A percentile compares a stretch with the other conserved stretches of the same genome.
Evolutionary conservation across 192 early-diverging fungal genomes (phyloP).

Genomic region (Podila epicladia): DNA sequence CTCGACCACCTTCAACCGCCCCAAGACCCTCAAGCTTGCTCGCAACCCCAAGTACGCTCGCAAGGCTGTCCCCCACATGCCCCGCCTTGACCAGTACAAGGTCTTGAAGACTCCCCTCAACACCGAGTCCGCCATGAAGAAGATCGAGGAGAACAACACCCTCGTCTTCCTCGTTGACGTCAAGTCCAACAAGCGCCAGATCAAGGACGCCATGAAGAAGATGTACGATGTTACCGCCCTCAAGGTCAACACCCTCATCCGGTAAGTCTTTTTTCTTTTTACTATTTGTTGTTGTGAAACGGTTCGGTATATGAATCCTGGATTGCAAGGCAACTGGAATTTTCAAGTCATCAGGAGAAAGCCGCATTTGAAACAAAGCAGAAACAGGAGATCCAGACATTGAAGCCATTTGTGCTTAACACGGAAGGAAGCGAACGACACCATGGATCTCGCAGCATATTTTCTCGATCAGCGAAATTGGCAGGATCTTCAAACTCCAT

Average conservation of each 20-base stretch:
- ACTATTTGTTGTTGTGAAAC: neutral
- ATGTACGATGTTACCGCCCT: constrained; percentile 96
- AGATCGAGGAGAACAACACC: constrained; percentile 99
- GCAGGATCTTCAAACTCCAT: neutral
- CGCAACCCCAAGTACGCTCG: constrained; percentile 94
- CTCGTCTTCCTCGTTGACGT: constrained; percentile 98
- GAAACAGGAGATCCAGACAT: too few species aligned
- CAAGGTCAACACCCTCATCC: constrained; percentile 98
- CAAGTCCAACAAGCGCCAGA: constrained; percentile 98
- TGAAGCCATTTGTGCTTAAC: too few species aligned
- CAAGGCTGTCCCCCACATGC: constrained; percentile 82
- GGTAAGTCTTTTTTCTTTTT: constrained; percentile 50
- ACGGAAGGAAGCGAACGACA: too few species aligned
- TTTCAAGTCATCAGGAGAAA: too few species aligned
- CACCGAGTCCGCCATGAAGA: constrained; percentile 99
- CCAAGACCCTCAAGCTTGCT: constrained; percentile 92
- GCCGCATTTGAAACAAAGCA: too few species aligned
- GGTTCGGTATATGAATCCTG: neutral
- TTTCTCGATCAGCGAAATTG: too few species aligned
- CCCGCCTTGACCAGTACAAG: constrained; percentile 90
- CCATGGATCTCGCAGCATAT: too few species aligned
- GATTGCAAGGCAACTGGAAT: too few species aligned
- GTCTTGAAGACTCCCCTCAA: constrained; percentile 92
- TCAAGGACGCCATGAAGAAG: constrained; percentile 97
- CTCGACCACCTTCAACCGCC: constrained; percentile 92